Evolutionary conservation across 768 basidiomycete genomes (phyloP), one percentile per base, ranked within the genome.

Genomic region (Suillus clintonianus): DNA sequence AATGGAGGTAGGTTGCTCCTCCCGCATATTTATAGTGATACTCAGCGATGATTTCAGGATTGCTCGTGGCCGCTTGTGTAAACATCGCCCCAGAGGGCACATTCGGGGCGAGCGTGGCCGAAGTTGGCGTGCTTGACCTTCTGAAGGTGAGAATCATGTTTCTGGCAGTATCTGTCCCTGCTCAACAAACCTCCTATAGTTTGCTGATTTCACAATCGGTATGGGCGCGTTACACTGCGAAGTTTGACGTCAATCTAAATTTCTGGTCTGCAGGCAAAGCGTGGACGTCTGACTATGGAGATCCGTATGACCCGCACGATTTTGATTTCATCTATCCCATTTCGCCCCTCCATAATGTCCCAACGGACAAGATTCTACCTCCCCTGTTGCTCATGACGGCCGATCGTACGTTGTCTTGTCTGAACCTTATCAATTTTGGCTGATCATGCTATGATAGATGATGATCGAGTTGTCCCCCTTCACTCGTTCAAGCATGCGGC

Each of bases 401-500:
- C 19, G 91, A 91, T 73, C 90, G 90, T 93, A 73, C 66, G 90
- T 64, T 27, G n/a, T 27, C 22, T 62, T 51, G 55, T 22, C 24
- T 53, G 24, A 13, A 43, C 17, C 48, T 39, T 48, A n/a, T 58
- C 34, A 45, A 36, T 15, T 54, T 34, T 54, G 56, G 37, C 11
- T 51, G 45, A 43, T 24, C 37, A 14, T n/a, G 24, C 6, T 19
- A 17, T 30, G 24, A 19, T 68, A 92, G 91, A 92, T 65, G 92
- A 94, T 67, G 91, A 92, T 69, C 88, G 92, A 39, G 92, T 94
- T n/a, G 91, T 94, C 5, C 91, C 91, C 1, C 78, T 92, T 72
- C 93, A 94, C 75, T 91, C 91, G 10, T 93, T 91, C 84, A 95
- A 95, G 76, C 82, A 86, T 58, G 87, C 89, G 0, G 93, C 93